Evolutionary conservation across 2,329 filamentous ascomycete genomes (phyloP), one percentile per base, ranked within the genome.

Genomic region (Volutella citrinella): DNA sequence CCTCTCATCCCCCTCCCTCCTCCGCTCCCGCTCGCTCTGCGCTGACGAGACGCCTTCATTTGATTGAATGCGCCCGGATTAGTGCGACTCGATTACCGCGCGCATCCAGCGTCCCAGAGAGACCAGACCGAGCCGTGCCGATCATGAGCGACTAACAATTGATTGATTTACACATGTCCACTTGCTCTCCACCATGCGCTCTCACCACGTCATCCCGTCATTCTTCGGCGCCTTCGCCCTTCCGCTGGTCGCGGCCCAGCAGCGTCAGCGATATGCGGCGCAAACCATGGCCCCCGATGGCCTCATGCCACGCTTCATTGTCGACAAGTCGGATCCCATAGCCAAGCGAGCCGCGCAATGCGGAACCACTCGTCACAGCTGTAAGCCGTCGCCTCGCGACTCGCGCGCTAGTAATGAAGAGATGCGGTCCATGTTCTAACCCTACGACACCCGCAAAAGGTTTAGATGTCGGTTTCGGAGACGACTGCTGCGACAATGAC

Each of bases 401-500:
- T 22, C 20, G 20, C 8, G 20, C 9, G 8, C 20, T 22, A 8
- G 20, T 22, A 22, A 22, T 8, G 20, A 22, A 22, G 8, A 22
- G 20, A 22, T 12, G 8, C 8, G 20, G n/a, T 18, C 27, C 18
- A 19, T 34, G 38, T 21, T 43, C 20, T 11, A 13, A 14, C 14
- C 16, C 28, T n/a, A n/a, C n/a, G n/a, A n/a, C n/a, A n/a, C n/a
- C n/a, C n/a, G n/a, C n/a, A n/a, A n/a, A n/a, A 72, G 69, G 69
- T 37, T 56, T 66, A 30, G 69, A 72, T 29, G 50, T 71, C 21
- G 57, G 60, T 19, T 51, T 56, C 27, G 44, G 52, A 10, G 52
- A 56, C 15, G 32, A 49, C 7, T 74, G 70, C 57, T 74, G 70
- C 48, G 38, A 49, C 14, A 65, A 73, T 43, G 49, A 59, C 12